phyloP scores from a whole-genome alignment of 2,329 filamentous ascomycete species.

The Pleurostoma richardsiae region DNA sequence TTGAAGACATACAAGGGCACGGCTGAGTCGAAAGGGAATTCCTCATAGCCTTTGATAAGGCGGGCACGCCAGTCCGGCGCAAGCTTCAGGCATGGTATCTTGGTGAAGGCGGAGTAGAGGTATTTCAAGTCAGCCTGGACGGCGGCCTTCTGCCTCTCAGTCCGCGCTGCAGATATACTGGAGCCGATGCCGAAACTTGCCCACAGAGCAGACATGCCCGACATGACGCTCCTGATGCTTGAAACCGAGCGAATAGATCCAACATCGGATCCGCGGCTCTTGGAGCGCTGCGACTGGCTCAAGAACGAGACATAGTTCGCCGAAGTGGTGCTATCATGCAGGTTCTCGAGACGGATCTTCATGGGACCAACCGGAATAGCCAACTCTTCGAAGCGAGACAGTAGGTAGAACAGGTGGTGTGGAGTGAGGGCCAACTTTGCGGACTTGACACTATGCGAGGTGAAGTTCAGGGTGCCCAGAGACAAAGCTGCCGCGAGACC shows the following conservation, averaged over 20 bases:
- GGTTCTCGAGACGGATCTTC: conserved; percentile 92
- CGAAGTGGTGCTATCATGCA: conserved; percentile 80
- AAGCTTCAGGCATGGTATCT: conserved; percentile 86
- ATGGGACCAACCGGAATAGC: conserved; percentile 88
- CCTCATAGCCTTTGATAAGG: conserved; percentile 88
- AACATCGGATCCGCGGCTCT: conserved; percentile 73
- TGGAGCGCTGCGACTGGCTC: conserved; percentile 74
- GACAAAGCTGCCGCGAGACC: conserved; percentile 82
- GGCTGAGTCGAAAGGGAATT: conserved; percentile 96
- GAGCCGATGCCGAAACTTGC: conserved; percentile 78
- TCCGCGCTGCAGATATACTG: conserved; percentile 73
- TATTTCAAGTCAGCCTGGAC: conserved; percentile 88
- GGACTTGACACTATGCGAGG: conserved; percentile 80
- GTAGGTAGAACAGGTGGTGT: conserved; percentile 93
- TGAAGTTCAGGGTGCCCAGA: conserved; percentile 77
- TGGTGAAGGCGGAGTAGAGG: conserved; percentile 96
- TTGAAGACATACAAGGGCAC: conserved; percentile 97
- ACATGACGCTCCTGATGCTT: conserved; percentile 95
- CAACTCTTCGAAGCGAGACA: conserved; percentile 92
- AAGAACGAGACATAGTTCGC: conserved; percentile 96
- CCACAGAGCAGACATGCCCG: conserved; percentile 92
- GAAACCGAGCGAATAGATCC: conserved; percentile 94
- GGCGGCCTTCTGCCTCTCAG: conserved; percentile 83
- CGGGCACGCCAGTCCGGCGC: conserved; percentile 90
- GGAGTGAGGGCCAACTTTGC: conserved; percentile 89